A percentile compares a stretch with the other conserved stretches of the same genome.
Conservation (phyloP, 805 yeast genomes). For the Yarrowia porcina region DNA sequence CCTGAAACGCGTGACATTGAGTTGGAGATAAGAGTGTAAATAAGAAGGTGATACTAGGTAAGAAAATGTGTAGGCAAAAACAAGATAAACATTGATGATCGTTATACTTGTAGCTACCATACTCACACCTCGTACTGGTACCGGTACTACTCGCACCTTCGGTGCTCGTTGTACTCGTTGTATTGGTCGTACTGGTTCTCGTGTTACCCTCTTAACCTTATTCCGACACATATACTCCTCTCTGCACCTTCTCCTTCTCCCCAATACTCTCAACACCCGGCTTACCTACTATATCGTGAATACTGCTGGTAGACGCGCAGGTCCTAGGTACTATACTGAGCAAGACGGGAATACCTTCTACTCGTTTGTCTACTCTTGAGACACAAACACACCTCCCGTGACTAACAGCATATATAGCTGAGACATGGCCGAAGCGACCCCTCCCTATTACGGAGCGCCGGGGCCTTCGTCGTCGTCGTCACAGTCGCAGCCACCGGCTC, state of each 20-base stretch:
- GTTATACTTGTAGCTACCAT: too few species aligned
- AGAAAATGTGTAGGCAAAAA: too few species aligned
- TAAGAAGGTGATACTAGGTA: too few species aligned
- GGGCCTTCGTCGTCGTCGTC: too few species aligned
- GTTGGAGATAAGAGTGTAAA: too few species aligned
- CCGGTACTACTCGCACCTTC: too few species aligned
- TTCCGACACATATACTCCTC: not conserved
- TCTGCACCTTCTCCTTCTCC: not conserved
- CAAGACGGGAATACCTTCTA: too few species aligned
- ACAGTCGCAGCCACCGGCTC: not conserved
- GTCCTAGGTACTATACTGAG: not conserved
- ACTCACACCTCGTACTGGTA: too few species aligned
- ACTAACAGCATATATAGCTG: slow-evolving; percentile 22
- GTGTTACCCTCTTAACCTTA: slow-evolving; percentile 2
- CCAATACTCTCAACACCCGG: not conserved
- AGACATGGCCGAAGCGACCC: slow-evolving; percentile 2
- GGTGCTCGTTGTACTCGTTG: not conserved
- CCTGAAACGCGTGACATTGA: too few species aligned
- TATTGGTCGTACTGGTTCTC: too few species aligned
- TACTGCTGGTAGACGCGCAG: slow-evolving; percentile 7
- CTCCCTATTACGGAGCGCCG: not conserved
- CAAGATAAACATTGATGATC: too few species aligned
- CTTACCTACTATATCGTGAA: not conserved
- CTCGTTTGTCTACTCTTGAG: too few species aligned
- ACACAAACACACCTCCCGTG: not conserved